Conservation (phyloP, 1,139 yeast genomes). For the Hanseniaspora uvarum region DNA sequence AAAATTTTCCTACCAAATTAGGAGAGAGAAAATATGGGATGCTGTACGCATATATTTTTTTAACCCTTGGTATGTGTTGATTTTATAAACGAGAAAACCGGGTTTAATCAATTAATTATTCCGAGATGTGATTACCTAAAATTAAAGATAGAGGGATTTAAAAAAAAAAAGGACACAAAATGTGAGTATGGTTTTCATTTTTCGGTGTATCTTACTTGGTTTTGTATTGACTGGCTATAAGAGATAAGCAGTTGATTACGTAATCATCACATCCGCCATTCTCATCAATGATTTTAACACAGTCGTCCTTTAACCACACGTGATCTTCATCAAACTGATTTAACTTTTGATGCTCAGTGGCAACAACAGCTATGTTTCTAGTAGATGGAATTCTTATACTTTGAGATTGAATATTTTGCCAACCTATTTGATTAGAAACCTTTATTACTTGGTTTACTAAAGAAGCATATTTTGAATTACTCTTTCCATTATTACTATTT, state of each 20-base stretch:
- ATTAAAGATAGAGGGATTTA: background rate
- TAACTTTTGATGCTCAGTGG: constrained; percentile 34
- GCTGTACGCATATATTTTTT: background rate
- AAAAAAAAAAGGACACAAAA: background rate
- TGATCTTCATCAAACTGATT: constrained; percentile 1
- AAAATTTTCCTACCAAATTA: no score
- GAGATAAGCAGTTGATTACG: constrained; percentile 41
- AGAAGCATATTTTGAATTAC: constrained; percentile 65
- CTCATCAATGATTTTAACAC: constrained; percentile 45
- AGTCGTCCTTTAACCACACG: constrained; percentile 31
- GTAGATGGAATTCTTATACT: constrained; percentile 91
- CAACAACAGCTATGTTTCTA: constrained; percentile 81
- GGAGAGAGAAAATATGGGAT: no score
- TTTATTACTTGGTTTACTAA: constrained; percentile 76
- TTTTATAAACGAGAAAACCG: constrained; percentile 5
- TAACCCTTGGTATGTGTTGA: no score
- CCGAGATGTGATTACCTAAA: background rate
- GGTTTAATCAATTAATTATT: background rate
- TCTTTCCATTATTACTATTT: constrained; percentile 21
- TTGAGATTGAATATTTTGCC: constrained; percentile 68
- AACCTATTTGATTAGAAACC: constrained; percentile 58
- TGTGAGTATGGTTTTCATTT: background rate
- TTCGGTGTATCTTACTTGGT: background rate
- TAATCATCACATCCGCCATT: constrained; percentile 91
- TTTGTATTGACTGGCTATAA: constrained; percentile 33